Evolutionary conservation across 495 filamentous ascomycete genomes (phyloP).

Genomic region (Wilcoxina mikolae): DNA sequence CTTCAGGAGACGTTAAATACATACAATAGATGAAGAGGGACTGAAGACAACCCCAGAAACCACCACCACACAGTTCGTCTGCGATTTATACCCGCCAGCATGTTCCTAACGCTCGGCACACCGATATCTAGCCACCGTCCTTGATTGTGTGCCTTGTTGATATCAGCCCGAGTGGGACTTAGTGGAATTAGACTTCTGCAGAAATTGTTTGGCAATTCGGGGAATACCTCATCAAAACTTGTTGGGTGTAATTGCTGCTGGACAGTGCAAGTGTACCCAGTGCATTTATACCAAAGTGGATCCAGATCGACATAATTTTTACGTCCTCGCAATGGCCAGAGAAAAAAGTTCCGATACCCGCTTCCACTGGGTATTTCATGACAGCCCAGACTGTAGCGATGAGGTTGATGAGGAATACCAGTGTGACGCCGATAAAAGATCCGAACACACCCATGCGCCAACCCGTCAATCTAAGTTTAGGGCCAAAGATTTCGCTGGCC

Average conservation of each 20-base stretch:
- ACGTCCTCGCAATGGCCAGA: slow-evolving; percentile 11
- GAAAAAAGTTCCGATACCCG: slow-evolving; percentile 8
- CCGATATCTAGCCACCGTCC: slow-evolving; percentile 27
- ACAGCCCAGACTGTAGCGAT: not conserved
- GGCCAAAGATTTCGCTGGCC: too few species aligned
- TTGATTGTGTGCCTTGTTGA: slow-evolving; percentile 22
- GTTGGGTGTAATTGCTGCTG: slow-evolving; percentile 25
- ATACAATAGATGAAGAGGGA: slow-evolving; percentile 29
- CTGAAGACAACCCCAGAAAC: slow-evolving; percentile 13
- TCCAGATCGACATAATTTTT: slow-evolving; percentile 7
- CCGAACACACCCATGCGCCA: not conserved
- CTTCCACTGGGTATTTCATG: not conserved
- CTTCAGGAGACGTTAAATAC: too few species aligned
- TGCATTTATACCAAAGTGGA: slow-evolving; percentile 27
- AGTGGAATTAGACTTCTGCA: slow-evolving; percentile 19
- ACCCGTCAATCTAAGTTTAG: too few species aligned
- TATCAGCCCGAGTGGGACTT: slow-evolving; percentile 24
- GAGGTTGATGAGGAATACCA: slow-evolving; percentile 5
- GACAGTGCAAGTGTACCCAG: slow-evolving; percentile 21
- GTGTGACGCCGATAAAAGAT: not conserved
- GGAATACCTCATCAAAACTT: slow-evolving; percentile 15
- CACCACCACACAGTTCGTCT: slow-evolving; percentile 14
- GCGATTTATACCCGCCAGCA: slow-evolving; percentile 2
- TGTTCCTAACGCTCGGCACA: slow-evolving; percentile 26
- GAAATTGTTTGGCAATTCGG: slow-evolving; percentile 23